Evolutionary conservation across 2,329 filamentous ascomycete species (phyloP).

Genomic region (Fusarium temperatum): DNA sequence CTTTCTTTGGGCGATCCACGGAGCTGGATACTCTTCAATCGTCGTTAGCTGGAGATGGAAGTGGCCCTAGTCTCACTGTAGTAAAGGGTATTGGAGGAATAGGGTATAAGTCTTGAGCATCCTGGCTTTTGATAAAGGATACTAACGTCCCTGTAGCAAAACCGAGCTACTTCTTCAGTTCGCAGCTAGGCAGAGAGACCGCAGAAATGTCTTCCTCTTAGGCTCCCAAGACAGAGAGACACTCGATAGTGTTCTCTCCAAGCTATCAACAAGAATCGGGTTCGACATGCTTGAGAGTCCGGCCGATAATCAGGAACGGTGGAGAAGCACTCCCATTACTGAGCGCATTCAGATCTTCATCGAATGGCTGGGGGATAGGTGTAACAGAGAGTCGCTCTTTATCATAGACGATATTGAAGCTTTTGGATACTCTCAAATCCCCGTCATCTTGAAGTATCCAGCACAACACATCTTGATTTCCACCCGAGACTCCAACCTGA

Average conservation of each 20-base stretch:
- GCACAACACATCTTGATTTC: neutral
- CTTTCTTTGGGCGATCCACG: neutral
- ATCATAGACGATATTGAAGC: neutral
- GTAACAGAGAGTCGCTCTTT: fast-evolving
- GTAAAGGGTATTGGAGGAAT: neutral
- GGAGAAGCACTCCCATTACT: fast-evolving
- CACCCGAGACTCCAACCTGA: neutral
- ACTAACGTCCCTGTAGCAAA: neutral
- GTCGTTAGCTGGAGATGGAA: fast-evolving
- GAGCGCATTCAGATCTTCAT: neutral
- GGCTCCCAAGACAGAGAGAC: fast-evolving
- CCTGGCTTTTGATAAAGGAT: no score
- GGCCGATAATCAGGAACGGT: fast-evolving
- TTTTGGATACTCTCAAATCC: neutral
- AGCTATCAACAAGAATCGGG: neutral
- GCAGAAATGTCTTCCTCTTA: neutral
- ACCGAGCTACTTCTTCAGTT: neutral
- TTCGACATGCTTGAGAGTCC: neutral
- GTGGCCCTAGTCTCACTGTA: fast-evolving
- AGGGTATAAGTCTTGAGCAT: neutral
- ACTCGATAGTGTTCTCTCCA: fast-evolving
- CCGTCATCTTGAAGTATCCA: neutral
- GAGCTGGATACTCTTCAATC: neutral
- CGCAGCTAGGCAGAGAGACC: fast-evolving
- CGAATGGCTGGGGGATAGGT: fast-evolving